Evolutionary conservation across 1,284 basidiomycete species (phyloP).

Genomic region (Singerocomus inundabilis): DNA sequence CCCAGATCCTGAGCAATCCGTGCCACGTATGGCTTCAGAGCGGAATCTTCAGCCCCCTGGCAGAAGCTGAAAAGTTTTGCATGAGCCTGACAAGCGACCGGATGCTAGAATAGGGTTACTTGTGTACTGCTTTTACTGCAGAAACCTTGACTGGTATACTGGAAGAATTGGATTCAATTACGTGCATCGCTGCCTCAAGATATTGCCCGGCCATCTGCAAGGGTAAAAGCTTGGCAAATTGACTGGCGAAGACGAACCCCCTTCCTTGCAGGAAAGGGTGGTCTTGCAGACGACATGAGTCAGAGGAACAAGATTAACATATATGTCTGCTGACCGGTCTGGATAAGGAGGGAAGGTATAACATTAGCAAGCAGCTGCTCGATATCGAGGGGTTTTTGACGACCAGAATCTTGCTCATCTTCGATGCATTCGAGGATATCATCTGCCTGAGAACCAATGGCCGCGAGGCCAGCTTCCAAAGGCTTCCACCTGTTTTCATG

Average conservation of each 20-base stretch:
- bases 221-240: conserved; percentile 78
- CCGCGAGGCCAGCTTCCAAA: conserved; percentile 81
- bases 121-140: conserved; percentile 88
- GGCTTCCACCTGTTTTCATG: conserved; percentile 74
- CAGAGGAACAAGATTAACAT: neutral
- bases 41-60: conserved; percentile 53
- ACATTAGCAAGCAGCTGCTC: conserved; percentile 73
- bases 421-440: conserved; percentile 75
- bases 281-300: conserved; percentile 43
- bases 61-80: conserved; percentile 53
- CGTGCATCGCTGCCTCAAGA: conserved; percentile 80
- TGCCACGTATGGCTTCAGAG: conserved; percentile 63
- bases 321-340: conserved; percentile 48
- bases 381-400: conserved; percentile 71
- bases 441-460: conserved; percentile 83
- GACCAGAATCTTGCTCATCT: conserved; percentile 65
- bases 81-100: conserved; percentile 7
- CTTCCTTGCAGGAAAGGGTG: conserved; percentile 91
- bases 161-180: conserved; percentile 72
- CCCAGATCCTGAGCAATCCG: conserved; percentile 83
- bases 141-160: conserved; percentile 89
- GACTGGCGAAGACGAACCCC: conserved; percentile 92
- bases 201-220: conserved; percentile 76
- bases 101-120: conserved; percentile 49
- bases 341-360: conserved; percentile 73